Conservation (phyloP, 352 stramenopile species). For the Phytophthora pistaciae region DNA sequence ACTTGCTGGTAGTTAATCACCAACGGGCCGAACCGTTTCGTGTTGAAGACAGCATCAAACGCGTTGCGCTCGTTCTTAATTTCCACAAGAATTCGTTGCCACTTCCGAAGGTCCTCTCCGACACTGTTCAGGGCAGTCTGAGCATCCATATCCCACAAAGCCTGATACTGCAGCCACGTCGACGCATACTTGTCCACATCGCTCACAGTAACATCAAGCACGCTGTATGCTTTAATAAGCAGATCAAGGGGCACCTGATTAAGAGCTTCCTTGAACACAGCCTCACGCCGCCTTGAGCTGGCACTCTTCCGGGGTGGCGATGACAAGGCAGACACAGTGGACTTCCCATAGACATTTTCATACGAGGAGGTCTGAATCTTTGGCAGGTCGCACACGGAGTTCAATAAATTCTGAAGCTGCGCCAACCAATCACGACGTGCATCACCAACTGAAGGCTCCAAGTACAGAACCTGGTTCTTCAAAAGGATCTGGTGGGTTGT, state of each 20-base stretch:
- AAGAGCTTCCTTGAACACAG: conserved; percentile 79
- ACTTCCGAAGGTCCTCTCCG: conserved; percentile 96
- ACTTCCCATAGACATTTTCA: conserved; percentile 88
- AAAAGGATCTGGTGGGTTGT: conserved; percentile 95
- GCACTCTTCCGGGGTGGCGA: conserved; percentile 72
- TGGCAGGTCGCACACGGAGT: conserved; percentile 94
- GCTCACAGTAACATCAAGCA: conserved; percentile 78
- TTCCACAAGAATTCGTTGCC: conserved; percentile 97
- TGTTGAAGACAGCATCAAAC: conserved; percentile 94
- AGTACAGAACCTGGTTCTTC: conserved; percentile 97
- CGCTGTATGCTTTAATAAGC: conserved; percentile 79
- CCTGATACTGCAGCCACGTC: conserved; percentile 99
- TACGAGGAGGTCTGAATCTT: conserved; percentile 91
- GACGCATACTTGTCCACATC: conserved; percentile 94
- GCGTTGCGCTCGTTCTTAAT: conserved; percentile 95
- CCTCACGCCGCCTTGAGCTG: conserved; percentile 64
- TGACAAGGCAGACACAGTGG: conserved; percentile 60
- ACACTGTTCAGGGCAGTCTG: conserved; percentile 93
- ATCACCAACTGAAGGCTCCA: conserved; percentile 95
- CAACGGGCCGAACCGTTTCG: conserved; percentile 92
- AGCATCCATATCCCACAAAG: conserved; percentile 98
- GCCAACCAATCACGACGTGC: conserved; percentile 90
- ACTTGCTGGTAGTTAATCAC: conserved; percentile 94
- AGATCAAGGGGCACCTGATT: conserved; percentile 65
- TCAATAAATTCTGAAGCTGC: conserved; percentile 95